Base-by-base conservation (phyloP, 73 alveolate species). In the Paramecium biaurelia region DNA sequence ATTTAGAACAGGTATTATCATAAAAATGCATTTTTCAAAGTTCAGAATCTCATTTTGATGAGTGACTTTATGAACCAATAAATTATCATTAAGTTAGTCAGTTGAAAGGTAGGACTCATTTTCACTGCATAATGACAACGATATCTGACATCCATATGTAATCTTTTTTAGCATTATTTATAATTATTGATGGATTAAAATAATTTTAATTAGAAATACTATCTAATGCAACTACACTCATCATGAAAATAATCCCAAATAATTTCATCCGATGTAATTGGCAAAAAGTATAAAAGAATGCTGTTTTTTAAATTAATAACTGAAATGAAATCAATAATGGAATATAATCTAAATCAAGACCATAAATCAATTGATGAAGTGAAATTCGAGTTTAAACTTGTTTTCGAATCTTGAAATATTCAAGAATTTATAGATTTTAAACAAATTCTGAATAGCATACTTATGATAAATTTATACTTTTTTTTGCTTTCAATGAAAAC, bases 1-100 rank as follows among this genome's bases (percentile, higher is more conserved):
- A 42, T 45, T 79, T 11, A 79, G 74, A 24, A 79, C 90, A 24
- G 90, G 90, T 9, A 79, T 79, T 18, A 79, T 47, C 47, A 41
- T 79, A 45, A 79, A 79, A 37, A 79, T 63, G 72, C 90, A 79
- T 43, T 79, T 47, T 2, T 79, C 70, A 79, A 79, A 43, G 56
- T 42, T 42, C 21, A 72, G 56, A 28, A 35, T 38, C 32, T 72
- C 59, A 72, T 72, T 38, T 20, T 32, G n/a, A 26, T 38, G 56
- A 34, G 35, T 72, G 38, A 34, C 38, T 32, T 72, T 72, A 21
- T 38, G 56, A 28, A 72, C 32, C 18, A 72, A 20, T 37, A 72
- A 72, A 28, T 30, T 21, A 72, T 72, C 86, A 37, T 72, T 72
- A 32, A 72, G 56, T 72, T 21, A 35, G 11, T 72, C 86, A 28